Base-by-base conservation (phyloP, 2,329 filamentous ascomycete genomes). In the Epichloe hybrida region DNA sequence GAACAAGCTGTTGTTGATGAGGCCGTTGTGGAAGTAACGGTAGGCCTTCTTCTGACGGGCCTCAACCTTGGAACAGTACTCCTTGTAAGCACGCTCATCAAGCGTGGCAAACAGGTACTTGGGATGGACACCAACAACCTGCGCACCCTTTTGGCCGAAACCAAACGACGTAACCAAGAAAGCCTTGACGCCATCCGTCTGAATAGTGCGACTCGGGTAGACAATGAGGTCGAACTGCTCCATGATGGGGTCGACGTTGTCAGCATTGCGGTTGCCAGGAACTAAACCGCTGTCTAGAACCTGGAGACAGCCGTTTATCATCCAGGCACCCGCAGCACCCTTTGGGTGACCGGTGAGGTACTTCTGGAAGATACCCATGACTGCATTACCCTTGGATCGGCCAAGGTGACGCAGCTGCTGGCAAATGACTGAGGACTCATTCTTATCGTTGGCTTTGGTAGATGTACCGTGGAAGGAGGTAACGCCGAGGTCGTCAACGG, bases 401-500 rank as follows among this genome's bases (percentile, higher is more conserved):
- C 93, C 93, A 49, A 98, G 83, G 66, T 98, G 94, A 60, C 84
- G 83, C 69, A 98, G 81, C 72, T 98, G 94, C 68, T 96, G 83
- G 76, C 91, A 96, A 61, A 98, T 86, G 63, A 96, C 93, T 50
- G 90, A 90, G n/a, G 93, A 97, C 69, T 98, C 93, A 71, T 98
- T 98, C 83, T 97, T 97, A 76, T 98, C 93, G 69, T 98, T 98
- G 59, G 93, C 93, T 65, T 95, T 89, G 57, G 93, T 98, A 1
- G 93, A 97, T 39, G 93, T 98, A 62, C 93, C 93, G 74, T 98
- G 93, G 87, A 97, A 97, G 13, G 93, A 97, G 15, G 93, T 91
- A 56, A 98, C 89, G 59, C 78, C 86, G 36, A 98, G 81, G 62
- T 98, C 93, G 63, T 98, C 93, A 57, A 98, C 88, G 12, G 93